Evolutionary conservation across 805 yeast species (phyloP).

Genomic region (Cyberlindnera saturnus): DNA sequence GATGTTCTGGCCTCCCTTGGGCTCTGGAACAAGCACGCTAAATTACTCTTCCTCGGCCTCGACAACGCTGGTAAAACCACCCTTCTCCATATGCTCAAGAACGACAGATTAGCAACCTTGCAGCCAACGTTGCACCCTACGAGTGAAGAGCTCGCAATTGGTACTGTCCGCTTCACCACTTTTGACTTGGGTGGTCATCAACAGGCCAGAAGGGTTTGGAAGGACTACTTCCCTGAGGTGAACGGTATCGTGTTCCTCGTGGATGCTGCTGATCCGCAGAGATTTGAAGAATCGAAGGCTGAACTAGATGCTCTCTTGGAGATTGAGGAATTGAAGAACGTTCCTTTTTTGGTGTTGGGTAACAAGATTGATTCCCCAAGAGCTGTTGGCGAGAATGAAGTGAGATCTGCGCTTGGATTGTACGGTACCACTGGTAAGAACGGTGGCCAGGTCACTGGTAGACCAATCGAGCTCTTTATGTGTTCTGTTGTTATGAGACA

Average conservation of each 20-base stretch:
- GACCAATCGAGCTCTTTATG: constrained; percentile 97
- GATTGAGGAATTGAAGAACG: constrained; percentile 83
- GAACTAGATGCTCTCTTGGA: constrained; percentile 90
- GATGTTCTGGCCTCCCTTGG: constrained; percentile 76
- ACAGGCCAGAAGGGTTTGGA: constrained; percentile 99
- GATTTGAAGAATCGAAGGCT: constrained; percentile 90
- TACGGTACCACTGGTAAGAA: constrained; percentile 89
- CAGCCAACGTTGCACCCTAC: constrained; percentile 99
- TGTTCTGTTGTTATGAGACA: constrained; percentile 98
- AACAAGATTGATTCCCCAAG: constrained; percentile 92
- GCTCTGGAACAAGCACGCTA: constrained; percentile 91
- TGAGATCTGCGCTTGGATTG: constrained; percentile 84
- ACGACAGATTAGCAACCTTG: constrained; percentile 94
- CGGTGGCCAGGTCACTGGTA: constrained; percentile 56
- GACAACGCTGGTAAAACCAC: constrained; percentile 99
- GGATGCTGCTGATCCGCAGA: constrained; percentile 94
- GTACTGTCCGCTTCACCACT: constrained; percentile 93
- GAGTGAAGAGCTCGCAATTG: constrained; percentile 95
- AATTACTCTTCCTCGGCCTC: constrained; percentile 88
- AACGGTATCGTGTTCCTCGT: constrained; percentile 95
- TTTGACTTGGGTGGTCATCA: constrained; percentile 98
- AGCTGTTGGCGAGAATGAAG: constrained; percentile 93
- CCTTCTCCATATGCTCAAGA: constrained; percentile 75
- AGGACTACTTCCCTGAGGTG: constrained; percentile 98
- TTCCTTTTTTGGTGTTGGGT: constrained; percentile 92